phyloP scores from a whole-genome alignment of 73 alveolate species.

The Paraurostyla sp. region DNA sequence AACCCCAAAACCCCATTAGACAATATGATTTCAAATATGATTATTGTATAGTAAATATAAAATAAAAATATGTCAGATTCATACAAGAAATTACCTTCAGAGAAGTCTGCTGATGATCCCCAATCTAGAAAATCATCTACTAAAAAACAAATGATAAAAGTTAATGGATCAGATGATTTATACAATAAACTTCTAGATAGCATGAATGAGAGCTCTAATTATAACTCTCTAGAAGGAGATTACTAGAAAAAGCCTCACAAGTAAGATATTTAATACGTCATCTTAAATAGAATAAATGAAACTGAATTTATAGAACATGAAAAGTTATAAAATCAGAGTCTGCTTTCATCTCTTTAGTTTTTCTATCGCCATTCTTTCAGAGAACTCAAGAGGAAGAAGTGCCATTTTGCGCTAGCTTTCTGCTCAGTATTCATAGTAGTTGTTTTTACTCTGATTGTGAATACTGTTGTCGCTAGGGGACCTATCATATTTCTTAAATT shows the following conservation, averaged over 20 bases:
- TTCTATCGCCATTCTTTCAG: constrained; percentile 50
- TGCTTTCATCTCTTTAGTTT: neutral
- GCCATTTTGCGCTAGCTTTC: constrained; percentile 87
- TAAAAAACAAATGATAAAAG: neutral
- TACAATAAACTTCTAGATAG: no score
- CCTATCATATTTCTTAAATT: constrained; percentile 87
- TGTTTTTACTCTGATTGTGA: constrained; percentile 77
- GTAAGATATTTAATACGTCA: neutral
- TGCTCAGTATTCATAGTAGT: constrained; percentile 88
- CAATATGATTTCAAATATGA: neutral
- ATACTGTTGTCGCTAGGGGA: constrained; percentile 83
- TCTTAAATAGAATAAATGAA: neutral
- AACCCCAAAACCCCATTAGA: constrained; percentile 38
- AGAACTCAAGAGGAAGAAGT: constrained; percentile 82
- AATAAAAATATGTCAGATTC: constrained; percentile 38
- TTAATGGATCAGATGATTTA: neutral
- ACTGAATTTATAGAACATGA: neutral
- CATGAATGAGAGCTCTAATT: no score
- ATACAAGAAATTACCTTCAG: neutral
- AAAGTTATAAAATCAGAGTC: neutral
- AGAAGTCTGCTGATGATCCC: neutral
- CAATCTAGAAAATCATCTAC: no score
- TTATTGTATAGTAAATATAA: neutral
- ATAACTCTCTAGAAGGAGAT: no score
- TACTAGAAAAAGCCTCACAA: no score